Base-by-base conservation (phyloP, 1,284 basidiomycete genomes). In the Apiotrichum siamense region DNA sequence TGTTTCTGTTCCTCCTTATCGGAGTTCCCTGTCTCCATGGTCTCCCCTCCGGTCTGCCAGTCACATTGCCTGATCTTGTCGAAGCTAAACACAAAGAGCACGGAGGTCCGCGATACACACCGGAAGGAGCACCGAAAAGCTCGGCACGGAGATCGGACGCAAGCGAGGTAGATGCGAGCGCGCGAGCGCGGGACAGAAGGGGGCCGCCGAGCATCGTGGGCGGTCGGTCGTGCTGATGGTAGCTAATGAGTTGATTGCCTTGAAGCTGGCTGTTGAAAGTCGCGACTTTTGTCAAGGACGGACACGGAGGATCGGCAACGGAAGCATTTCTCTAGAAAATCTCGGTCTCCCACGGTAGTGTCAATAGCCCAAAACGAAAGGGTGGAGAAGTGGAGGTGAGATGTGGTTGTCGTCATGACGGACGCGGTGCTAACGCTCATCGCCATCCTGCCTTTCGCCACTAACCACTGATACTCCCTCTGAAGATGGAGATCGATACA, bases 121-220 rank as follows among this genome's bases (percentile, higher is more conserved):
- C 61, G 1, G 63, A 64, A 11, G 66, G 63, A n/a, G 64, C 64
- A n/a, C 61, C 63, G 44, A 69, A 69, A 24, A 69, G 60, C 45
- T 66, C 57, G 42, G 55, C 52, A 36, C 64, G 52, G 26, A 69
- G 52, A 27, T 64, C 65, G 24, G 52, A 52, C 6, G 50, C 51
- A 38, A 66, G 40, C 20, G 56, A 49, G 3, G 54, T 56, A n/a
- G 53, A 49, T 17, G 56, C 56, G 41, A 64, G 45, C 26, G 64
- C 62, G 29, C 49, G 41, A 9, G 57, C 25, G 25, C 64, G 59
- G 20, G 60, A 46, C 13, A 64, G 31, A 38, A 60, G 33, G 6
- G 55, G 50, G 41, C 52, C 50, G 47, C 55, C 58, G 41, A 64
- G 50, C 60, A 62, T 62, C 42, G 27, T 57, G 46, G 23, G 23